Percentiles rank a stretch among this genome's conserved stretches.
phyloP scores from a whole-genome alignment of 805 yeast genomes.

The Isabelozyma pseudorhagii region DNA sequence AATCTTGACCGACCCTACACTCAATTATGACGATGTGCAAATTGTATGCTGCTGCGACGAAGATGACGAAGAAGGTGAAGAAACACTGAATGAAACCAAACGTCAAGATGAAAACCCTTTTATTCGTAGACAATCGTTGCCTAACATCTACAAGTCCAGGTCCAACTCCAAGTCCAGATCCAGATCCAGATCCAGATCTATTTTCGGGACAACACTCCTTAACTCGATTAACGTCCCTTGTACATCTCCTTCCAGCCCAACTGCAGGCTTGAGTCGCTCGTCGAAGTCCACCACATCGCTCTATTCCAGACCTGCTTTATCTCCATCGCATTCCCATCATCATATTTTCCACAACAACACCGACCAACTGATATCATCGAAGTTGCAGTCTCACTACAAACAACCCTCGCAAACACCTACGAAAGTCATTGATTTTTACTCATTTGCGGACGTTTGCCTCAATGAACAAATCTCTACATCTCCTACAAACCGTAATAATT shows the following conservation, averaged over 20 bases:
- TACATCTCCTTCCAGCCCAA: not conserved
- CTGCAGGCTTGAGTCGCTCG: not conserved
- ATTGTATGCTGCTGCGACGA: constrained; percentile 18
- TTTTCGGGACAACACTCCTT: constrained; percentile 18
- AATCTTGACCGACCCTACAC: constrained; percentile 22
- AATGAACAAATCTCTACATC: constrained; percentile 12
- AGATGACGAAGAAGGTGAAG: constrained; percentile 3
- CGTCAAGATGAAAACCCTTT: not conserved
- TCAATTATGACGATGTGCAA: constrained; percentile 20
- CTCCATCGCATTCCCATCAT: not conserved
- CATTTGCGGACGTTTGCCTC: constrained; percentile 28
- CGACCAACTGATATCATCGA: not conserved
- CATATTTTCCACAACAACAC: not conserved
- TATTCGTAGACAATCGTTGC: constrained; percentile 1
- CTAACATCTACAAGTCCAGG: not conserved
- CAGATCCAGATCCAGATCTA: constrained; percentile 19
- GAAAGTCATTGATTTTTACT: constrained; percentile 24
- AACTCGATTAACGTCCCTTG: constrained; percentile 9
- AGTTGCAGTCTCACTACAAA: not conserved
- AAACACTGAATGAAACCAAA: not conserved
- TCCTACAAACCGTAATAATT: not conserved
- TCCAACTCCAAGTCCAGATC: constrained; percentile 5
- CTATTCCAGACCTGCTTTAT: not conserved
- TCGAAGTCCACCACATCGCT: not conserved
- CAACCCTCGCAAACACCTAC: not conserved